Base-by-base conservation (phyloP, 2,329 filamentous ascomycete species). In the Ceratocystis cubensis region DNA sequence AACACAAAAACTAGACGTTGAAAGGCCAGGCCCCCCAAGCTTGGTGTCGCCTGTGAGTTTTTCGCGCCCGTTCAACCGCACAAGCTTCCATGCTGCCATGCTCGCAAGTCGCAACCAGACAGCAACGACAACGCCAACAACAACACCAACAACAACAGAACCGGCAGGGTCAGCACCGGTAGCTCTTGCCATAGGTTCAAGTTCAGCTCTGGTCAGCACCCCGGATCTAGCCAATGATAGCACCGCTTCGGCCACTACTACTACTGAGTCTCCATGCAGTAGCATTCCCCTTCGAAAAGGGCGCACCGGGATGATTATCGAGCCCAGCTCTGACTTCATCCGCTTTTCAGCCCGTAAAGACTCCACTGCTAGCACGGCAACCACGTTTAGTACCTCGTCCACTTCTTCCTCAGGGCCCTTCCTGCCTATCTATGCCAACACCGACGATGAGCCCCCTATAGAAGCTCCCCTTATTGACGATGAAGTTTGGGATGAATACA, bases 401-500 rank as follows among this genome's bases (percentile, higher is more conserved):
- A 89, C 84, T 72, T 89, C 84, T 71, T 90, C 88, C 1, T 84
- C 83, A 0, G 44, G 8, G 13, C 6, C 46, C 5, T 63, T 53
- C n/a, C 75, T 81, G 15, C 77, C 81, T 63, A 84, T 82, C 66
- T 85, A 82, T 69, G 80, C 81, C n/a, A 82, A 82, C 5, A 84
- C 86, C 2, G 86, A 88, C 5, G 76, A 90, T 1, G 78, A 88
- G 25, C 88, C 88, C 0, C 77, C 79, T 2, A 79, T 83, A 1
- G 79, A 79, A 57, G 84, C 85, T 3, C 86, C 84, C 0, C 80
- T 87, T 3, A 84, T 78, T 0, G 89, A 95, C 70, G 93, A 96
- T 71, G 93, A 96, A 73, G 82, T 96, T 1, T 97, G 93, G 93
- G 87, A 92, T 64, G 93, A 96, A 75, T 96, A 95, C 73, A 87